Evolutionary conservation across 371 early-diverging fungal species (phyloP).

Genomic region (Mucor plumbeus): DNA sequence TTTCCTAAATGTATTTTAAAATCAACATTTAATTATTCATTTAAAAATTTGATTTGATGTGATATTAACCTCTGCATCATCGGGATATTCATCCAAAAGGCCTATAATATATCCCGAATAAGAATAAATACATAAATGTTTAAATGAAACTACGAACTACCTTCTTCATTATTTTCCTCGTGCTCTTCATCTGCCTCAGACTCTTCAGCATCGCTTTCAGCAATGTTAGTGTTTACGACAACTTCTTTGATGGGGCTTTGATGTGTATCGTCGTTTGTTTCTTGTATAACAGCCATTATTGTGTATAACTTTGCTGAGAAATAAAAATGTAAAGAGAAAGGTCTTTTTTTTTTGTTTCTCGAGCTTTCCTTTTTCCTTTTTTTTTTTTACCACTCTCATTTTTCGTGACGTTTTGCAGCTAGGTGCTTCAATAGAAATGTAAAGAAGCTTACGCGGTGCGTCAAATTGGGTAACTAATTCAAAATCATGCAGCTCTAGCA

Average conservation of each 20-base stretch:
- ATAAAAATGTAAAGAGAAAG: not conserved
- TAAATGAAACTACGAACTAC: not conserved
- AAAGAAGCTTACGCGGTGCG: not conserved
- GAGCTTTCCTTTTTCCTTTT: not conserved
- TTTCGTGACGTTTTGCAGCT: not conserved
- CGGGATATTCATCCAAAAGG: conserved; percentile 47
- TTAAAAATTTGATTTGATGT: too few species aligned
- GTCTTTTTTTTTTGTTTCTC: not conserved
- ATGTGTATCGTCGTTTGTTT: conserved; percentile 7
- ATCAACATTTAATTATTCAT: not conserved
- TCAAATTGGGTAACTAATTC: not conserved
- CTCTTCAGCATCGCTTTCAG: conserved; percentile 30
- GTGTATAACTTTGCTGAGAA: not conserved
- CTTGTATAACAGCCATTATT: conserved; percentile 12
- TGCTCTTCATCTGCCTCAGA: conserved; percentile 29
- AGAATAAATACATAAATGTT: not conserved
- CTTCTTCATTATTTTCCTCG: conserved; percentile 29
- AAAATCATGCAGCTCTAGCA: not conserved
- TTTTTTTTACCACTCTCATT: not conserved
- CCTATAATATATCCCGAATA: conserved; percentile 21
- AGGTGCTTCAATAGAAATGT: too few species aligned
- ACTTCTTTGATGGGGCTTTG: conserved; percentile 12
- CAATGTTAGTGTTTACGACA: conserved; percentile 10
- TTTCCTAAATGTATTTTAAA: conserved; percentile 53
- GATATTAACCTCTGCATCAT: conserved; percentile 36